phyloP scores from a whole-genome alignment of 2,329 filamentous ascomycete species.

The Penicillium sp. region DNA sequence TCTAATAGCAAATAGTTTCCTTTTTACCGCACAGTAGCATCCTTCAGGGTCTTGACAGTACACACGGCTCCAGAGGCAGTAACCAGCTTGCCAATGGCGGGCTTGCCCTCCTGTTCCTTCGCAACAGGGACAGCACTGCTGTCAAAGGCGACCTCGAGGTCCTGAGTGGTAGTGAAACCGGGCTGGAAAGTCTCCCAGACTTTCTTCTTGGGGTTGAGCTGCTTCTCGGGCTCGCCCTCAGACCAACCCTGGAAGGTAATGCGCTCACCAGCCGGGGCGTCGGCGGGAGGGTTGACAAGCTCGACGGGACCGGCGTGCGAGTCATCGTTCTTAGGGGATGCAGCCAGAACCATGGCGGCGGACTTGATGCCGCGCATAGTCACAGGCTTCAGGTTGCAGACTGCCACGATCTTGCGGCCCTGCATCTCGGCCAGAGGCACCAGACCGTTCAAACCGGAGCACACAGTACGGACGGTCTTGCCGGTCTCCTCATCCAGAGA shows the following conservation, averaged over 20 bases:
- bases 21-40: constrained; percentile 75
- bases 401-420: constrained; percentile 85
- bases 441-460: constrained; percentile 91
- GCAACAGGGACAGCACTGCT: constrained; percentile 70
- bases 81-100: constrained; percentile 59
- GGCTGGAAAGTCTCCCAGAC: constrained; percentile 96
- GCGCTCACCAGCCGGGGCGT: constrained; percentile 74
- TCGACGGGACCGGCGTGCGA: constrained; percentile 89
- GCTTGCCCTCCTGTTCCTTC: constrained; percentile 58
- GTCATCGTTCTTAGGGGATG: constrained; percentile 80
- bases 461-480: constrained; percentile 88
- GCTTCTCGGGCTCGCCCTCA: constrained; percentile 82
- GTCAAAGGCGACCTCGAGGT: constrained; percentile 80
- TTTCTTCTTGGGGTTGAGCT: constrained; percentile 99
- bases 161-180: constrained; percentile 84
- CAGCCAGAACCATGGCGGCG: constrained; percentile 87
- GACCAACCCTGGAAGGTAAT: constrained; percentile 90
- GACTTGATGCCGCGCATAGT: constrained; percentile 92
- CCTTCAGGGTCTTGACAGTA: constrained; percentile 74
- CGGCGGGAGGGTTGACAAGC: constrained; percentile 77
- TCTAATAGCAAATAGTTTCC: constrained; percentile 6
- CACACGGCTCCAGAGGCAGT: constrained; percentile 75
- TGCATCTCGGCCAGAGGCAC: constrained; percentile 96
- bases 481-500: constrained; percentile 73
- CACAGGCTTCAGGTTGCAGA: constrained; percentile 97